These are phyloP conservation scores for Brasenia schreberi DNA, from an alignment of 164 flowering plant species.

Conservation along the genomic window DNA sequence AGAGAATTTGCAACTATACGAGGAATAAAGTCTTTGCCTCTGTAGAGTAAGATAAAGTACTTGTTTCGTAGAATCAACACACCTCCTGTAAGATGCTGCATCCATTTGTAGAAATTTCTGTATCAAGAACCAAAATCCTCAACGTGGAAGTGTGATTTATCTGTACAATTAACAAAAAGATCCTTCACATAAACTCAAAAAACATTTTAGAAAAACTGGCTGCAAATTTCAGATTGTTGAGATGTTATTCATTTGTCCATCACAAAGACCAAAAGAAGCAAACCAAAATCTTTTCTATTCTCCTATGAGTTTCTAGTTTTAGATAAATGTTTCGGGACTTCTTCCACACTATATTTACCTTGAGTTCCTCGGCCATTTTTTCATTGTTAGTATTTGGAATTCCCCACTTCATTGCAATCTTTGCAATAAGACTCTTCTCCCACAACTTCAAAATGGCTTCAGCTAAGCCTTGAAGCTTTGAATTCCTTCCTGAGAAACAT, in stretches of 20 bases:
- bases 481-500: constrained; percentile 58
- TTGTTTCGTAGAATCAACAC: constrained; percentile 72
- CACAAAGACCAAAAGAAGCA: too few species aligned
- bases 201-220: background rate
- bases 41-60: constrained; percentile 57
- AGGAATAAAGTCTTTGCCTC: constrained; percentile 93
- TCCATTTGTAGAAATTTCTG: constrained; percentile 4
- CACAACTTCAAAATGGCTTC: constrained; percentile 78
- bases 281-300: too few species aligned
- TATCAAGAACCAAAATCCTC: background rate
- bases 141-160: background rate
- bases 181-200: background rate
- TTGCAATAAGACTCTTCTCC: constrained; percentile 70
- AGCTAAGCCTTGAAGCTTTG: constrained; percentile 82
- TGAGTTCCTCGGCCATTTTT: constrained; percentile 83
- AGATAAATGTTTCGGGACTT: background rate
- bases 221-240: background rate
- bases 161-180: background rate
- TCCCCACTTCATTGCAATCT: constrained; percentile 89
- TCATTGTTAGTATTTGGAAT: constrained; percentile 53
- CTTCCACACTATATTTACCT: constrained; percentile 37
- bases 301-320: too few species aligned
- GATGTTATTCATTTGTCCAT: background rate
- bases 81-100: constrained; percentile 92
- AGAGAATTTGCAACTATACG: constrained; percentile 35